Evolutionary conservation across 352 stramenopile species (phyloP), one percentile per base, ranked within the genome.

Genomic region (Phytophthora colocasiae): DNA sequence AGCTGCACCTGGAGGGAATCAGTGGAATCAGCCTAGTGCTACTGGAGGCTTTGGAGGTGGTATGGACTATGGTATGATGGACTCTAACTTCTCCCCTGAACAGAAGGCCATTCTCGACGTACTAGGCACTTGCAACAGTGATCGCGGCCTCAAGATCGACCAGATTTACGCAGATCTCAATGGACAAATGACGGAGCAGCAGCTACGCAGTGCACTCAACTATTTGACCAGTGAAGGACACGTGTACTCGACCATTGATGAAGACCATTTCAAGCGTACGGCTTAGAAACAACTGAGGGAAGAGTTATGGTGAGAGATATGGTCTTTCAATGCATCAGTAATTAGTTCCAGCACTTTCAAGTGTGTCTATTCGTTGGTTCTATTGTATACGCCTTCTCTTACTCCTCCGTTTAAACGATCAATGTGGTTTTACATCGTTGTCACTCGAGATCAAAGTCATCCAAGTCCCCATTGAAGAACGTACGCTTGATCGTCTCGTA

Each of bases 171-270:
- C 57, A 17, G 62, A 88, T 24, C 58, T 95, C 50, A 69, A 80
- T 26, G 80, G 81, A 9, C 76, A 87, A 57, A 81, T 95, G 60
- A 90, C 63, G 22, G 87, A 95, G 51, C 60, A 60, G 24, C 79
- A 93, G 51, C 62, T 93, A 27, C 84, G 81, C 24, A 80, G 78
- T 36, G 85, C 75, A 52, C 81, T 96, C 57, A 79, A 92, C 57
- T 89, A 92, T 65, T 81, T 97, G 44, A 96, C 80, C 19, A 93
- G 80, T 66, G 91, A 97, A 64, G 89, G 91, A 38, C 86, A 96
- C 58, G 85, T 97, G 51, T 97, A 97, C 81, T 96, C 88, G 54
- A 97, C 91, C 22, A 95, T 97, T 68, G 91, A 97, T 65, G 89
- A 97, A 63, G 85, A 96, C 71, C 90, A 97, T 73, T 96, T 94